Percentiles rank a stretch among this genome's conserved stretches.
These are phyloP conservation scores for Sclerotiophoma versabilis DNA, from an alignment of 2,329 filamentous ascomycete species.

Conservation along the genomic window DNA sequence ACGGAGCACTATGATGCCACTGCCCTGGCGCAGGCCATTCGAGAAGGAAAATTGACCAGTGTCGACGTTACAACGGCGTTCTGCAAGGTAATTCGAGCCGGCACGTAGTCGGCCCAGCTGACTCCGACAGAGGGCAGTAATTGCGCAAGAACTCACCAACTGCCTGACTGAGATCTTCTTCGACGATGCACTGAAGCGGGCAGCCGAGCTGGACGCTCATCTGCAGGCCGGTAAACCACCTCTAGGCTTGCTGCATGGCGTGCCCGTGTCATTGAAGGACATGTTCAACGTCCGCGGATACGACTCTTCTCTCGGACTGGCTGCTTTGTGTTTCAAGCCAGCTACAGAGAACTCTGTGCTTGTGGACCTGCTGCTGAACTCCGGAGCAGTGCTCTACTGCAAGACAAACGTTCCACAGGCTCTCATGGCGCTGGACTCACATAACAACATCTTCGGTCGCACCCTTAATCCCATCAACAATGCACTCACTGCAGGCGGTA, in stretches of 20 bases:
- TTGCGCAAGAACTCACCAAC: conserved; percentile 56
- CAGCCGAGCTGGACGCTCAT: conserved; percentile 51
- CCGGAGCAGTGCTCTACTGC: conserved; percentile 59
- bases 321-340: conserved; percentile 53
- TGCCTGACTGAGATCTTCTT: conserved; percentile 53
- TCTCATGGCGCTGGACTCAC: conserved; percentile 60
- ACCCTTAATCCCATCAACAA: conserved; percentile 59
- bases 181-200: conserved; percentile 43
- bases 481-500: conserved; percentile 59
- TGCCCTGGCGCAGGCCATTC: conserved; percentile 47
- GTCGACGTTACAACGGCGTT: conserved; percentile 53
- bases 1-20: conserved; percentile 62
- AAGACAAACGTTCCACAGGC: conserved; percentile 65
- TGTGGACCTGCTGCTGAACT: conserved; percentile 53
- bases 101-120: not conserved
- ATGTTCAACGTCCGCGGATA: conserved; percentile 58
- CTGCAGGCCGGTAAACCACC: conserved; percentile 48
- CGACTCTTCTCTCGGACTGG: conserved; percentile 53
- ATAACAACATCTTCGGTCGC: conserved; percentile 59
- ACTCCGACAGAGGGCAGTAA: conserved; percentile 50
- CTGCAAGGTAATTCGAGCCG: conserved; percentile 46
- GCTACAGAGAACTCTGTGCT: conserved; percentile 49
- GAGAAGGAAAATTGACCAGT: conserved; percentile 44
- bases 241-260: conserved; percentile 55
- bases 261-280: conserved; percentile 58